Evolutionary conservation across 2,329 filamentous ascomycete genomes (phyloP).

Genomic region (Aureobasidium leucospermi): DNA sequence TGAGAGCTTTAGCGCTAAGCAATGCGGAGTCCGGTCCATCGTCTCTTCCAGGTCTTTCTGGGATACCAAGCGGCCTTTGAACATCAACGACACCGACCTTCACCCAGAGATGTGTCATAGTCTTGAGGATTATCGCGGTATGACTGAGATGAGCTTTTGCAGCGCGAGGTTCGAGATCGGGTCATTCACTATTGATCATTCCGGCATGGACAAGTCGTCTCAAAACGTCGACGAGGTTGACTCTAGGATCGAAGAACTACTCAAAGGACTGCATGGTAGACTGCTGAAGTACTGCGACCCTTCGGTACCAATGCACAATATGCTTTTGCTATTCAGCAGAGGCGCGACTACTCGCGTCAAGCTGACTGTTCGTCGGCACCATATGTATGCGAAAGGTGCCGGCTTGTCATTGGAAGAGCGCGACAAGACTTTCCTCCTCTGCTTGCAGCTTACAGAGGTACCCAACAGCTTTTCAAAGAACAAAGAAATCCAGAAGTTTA

Average conservation of each 20-base stretch:
- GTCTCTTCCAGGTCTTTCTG: slow-evolving; percentile 19
- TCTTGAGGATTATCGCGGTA: slow-evolving; percentile 42
- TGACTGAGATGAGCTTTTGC: slow-evolving; percentile 47
- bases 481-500: slow-evolving; percentile 37
- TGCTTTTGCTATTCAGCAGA: slow-evolving; percentile 38
- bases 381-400: slow-evolving; percentile 22
- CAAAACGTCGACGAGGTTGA: slow-evolving; percentile 18
- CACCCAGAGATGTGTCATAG: slow-evolving; percentile 38
- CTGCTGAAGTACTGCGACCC: slow-evolving; percentile 41
- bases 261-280: slow-evolving; percentile 34
- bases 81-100: slow-evolving; percentile 31
- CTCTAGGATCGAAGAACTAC: slow-evolving; percentile 32
- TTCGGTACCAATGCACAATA: slow-evolving; percentile 35
- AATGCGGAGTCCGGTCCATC: slow-evolving; percentile 20
- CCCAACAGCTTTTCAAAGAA: slow-evolving; percentile 35
- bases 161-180: slow-evolving; percentile 37
- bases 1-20: slow-evolving; percentile 35
- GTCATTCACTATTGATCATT: slow-evolving; percentile 28
- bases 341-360: slow-evolving; percentile 37
- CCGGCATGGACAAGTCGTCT: background rate
- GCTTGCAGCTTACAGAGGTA: slow-evolving; percentile 35
- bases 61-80: slow-evolving; percentile 28
- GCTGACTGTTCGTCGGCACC: slow-evolving; percentile 39
- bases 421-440: slow-evolving; percentile 34
- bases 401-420: slow-evolving; percentile 28